Evolutionary conservation across 2,329 filamentous ascomycete genomes (phyloP).

Genomic region (Aureobasidium sp.): DNA sequence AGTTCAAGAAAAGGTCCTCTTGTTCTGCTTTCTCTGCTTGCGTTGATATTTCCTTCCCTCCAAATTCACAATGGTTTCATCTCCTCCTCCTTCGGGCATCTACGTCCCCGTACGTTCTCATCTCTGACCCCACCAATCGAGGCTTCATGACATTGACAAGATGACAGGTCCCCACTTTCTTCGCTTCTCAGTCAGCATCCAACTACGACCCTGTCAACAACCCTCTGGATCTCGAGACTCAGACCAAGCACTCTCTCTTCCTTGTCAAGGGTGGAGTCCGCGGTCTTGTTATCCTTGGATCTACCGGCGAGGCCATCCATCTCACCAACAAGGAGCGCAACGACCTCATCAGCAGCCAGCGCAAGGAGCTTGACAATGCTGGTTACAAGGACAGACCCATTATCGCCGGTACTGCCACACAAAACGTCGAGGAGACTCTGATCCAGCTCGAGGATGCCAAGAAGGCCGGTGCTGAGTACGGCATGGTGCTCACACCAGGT

Average conservation of each 20-base stretch:
- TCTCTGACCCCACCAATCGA: neutral
- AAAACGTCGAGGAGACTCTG: conserved; percentile 53
- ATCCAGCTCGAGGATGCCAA: conserved; percentile 48
- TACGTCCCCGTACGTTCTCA: conserved; percentile 39
- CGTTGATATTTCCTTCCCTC: neutral
- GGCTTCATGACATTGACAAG: neutral
- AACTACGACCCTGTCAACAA: conserved; percentile 39
- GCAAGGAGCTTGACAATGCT: conserved; percentile 45
- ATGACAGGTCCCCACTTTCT: conserved; percentile 52
- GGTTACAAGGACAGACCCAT: conserved; percentile 52
- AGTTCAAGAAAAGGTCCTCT: neutral
- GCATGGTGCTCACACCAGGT: conserved; percentile 53
- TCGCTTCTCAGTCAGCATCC: conserved; percentile 40
- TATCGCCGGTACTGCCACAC: conserved; percentile 53
- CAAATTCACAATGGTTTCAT: conserved; percentile 13
- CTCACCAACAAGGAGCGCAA: conserved; percentile 49
- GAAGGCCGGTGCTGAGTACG: conserved; percentile 52
- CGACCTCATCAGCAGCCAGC: conserved; percentile 46
- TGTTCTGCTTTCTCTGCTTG: neutral
- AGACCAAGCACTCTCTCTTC: conserved; percentile 50
- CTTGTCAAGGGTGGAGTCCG: conserved; percentile 52
- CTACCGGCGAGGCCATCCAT: conserved; percentile 56
- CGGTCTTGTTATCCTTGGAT: conserved; percentile 54
- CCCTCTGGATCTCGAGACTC: conserved; percentile 49
- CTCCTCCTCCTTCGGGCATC: conserved; percentile 44